Conservation (phyloP, 139 green algal species). For the Chlamydomonas schloesseri region DNA sequence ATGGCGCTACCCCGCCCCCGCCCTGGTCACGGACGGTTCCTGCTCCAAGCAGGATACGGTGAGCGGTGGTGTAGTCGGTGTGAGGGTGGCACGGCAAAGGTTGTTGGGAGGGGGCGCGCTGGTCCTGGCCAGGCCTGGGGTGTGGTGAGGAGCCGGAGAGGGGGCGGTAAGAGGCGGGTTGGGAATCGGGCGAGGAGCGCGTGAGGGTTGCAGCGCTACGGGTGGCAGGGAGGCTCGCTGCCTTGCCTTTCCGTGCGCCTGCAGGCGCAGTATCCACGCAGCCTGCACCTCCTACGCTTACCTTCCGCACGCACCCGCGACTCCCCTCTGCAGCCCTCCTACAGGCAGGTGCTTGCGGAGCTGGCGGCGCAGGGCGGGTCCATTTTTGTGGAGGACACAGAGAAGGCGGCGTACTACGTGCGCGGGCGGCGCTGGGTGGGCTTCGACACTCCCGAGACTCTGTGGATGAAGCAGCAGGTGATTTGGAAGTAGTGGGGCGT, state of each 20-base stretch:
- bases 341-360: background rate
- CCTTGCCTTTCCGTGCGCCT: too few species aligned
- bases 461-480: background rate
- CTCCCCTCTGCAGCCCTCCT: background rate
- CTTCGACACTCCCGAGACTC: background rate
- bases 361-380: background rate
- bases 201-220: too few species aligned
- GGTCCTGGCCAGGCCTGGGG: too few species aligned
- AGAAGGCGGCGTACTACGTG: background rate
- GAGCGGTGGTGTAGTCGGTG: background rate
- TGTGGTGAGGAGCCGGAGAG: too few species aligned
- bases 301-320: background rate
- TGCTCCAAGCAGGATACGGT: background rate
- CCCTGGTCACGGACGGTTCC: background rate
- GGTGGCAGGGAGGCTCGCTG: too few species aligned
- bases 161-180: too few species aligned
- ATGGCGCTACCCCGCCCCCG: background rate
- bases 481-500: too few species aligned
- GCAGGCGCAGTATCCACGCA: too few species aligned
- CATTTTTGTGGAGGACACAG: background rate
- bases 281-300: too few species aligned
- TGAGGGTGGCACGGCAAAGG: too few species aligned
- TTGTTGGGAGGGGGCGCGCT: too few species aligned
- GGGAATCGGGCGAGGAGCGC: too few species aligned
- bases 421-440: conserved; percentile 3